Conservation (phyloP, 768 basidiomycete species). For the Amylocystis lapponica region DNA sequence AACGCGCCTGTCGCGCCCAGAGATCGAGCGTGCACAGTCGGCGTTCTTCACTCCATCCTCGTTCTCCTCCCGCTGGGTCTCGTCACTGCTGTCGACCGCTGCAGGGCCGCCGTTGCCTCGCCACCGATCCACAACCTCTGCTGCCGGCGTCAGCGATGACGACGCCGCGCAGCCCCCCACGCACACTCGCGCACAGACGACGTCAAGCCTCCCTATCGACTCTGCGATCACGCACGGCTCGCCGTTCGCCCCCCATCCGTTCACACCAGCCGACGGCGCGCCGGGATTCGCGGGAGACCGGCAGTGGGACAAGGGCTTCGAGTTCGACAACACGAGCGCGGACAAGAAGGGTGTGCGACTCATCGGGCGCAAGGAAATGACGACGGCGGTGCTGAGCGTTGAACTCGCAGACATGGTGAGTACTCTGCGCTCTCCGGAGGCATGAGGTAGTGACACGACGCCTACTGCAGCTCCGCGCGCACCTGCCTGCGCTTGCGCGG, state of each 20-base stretch:
- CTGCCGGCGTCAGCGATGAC: background rate
- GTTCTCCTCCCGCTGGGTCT: slow-evolving; percentile 47
- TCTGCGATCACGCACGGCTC: slow-evolving; percentile 36
- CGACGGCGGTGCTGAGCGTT: slow-evolving; percentile 44
- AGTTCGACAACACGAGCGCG: slow-evolving; percentile 24
- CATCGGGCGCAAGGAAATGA: slow-evolving; percentile 50
- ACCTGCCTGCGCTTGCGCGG: slow-evolving; percentile 69
- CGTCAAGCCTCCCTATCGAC: slow-evolving; percentile 4
- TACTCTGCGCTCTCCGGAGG: no score
- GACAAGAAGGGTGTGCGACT: slow-evolving; percentile 45
- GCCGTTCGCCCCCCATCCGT: slow-evolving; percentile 43
- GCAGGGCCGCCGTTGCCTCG: slow-evolving; percentile 7
- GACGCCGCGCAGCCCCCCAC: slow-evolving; percentile 4
- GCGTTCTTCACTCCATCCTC: slow-evolving; percentile 40
- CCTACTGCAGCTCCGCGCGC: slow-evolving; percentile 53
- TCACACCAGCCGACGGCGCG: slow-evolving; percentile 53
- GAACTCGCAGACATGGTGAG: slow-evolving; percentile 58
- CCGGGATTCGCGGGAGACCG: slow-evolving; percentile 70
- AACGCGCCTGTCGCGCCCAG: slow-evolving; percentile 26
- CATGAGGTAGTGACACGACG: background rate
- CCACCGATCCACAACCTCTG: background rate
- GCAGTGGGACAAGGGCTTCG: slow-evolving; percentile 60
- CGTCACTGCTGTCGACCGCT: slow-evolving; percentile 34
- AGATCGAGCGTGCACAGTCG: slow-evolving; percentile 30
- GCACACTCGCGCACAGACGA: slow-evolving; percentile 2